Evolutionary conservation across 345 rosid genomes (phyloP).

Genomic region (Moricandia moricandioides): DNA sequence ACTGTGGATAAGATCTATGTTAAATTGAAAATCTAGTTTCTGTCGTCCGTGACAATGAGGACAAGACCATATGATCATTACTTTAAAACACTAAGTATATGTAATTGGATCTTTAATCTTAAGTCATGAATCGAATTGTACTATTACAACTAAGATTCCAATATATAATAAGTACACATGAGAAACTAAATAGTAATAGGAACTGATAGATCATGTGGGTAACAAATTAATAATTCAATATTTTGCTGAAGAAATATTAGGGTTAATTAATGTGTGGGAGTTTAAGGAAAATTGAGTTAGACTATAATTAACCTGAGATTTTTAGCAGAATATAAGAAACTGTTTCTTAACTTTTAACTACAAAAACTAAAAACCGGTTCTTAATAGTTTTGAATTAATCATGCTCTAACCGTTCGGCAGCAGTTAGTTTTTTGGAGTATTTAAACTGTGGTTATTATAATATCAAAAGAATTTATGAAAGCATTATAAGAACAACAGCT

Average conservation of each 20-base stretch:
- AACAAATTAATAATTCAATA: background rate
- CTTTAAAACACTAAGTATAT: background rate
- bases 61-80: constrained; percentile 13
- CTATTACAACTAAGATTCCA: background rate
- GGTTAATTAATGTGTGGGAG: background rate
- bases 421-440: background rate
- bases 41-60: background rate
- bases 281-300: background rate
- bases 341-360: too few species aligned
- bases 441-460: background rate
- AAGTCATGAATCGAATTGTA: background rate
- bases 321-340: too few species aligned
- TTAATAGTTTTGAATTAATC: too few species aligned
- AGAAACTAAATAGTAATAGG: background rate
- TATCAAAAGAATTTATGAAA: background rate
- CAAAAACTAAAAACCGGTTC: too few species aligned
- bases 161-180: background rate
- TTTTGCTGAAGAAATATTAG: background rate
- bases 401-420: too few species aligned
- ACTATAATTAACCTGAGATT: too few species aligned
- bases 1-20: constrained; percentile 36
- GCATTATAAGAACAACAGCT: constrained; percentile 14
- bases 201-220: background rate
- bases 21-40: constrained; percentile 15
- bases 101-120: constrained; percentile 14